Base-by-base conservation (phyloP, 1,284 basidiomycete species). In the Grifola frondosa region DNA sequence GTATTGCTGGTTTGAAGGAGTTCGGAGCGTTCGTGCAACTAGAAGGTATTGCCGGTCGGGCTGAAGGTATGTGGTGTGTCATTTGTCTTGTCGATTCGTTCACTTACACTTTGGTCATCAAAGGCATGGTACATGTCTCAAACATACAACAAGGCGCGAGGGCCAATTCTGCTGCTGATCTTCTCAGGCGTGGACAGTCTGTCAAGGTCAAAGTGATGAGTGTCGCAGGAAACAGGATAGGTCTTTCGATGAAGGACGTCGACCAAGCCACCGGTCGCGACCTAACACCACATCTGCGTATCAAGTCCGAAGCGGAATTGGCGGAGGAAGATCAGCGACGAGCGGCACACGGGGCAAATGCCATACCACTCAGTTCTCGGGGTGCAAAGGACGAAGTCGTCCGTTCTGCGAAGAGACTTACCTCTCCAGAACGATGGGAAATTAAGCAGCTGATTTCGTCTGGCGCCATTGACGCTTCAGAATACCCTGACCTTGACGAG, bases 371-470 rank as follows among this genome's bases (percentile, higher is more conserved):
- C 32, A 56, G 53, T 34, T 58, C 61, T 9, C 55, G 57, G 15
- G 75, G 75, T 13, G 70, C 70, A 44, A 77, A 78, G 37, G 76
- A 78, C 66, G 58, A 65, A 25, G 64, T 69, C 15, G 74, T 81
- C 13, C 75, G 88, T 17, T 89, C 88, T 13, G 91, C 92, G 2
- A 96, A 96, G 63, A 82, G 97, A 13, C 71, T 99, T 43, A 96
- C 96, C 1, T 95, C 91, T 20, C 97, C 97, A 0, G 97, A 99
- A 66, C 82, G 97, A 17, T 99, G 96, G 92, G 97, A 99, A 71
- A 91, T 99, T 66, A 97, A 98, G 65, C 97, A 99, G 65, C 81
- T 99, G 46, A 97, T 99, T 49, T 92, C 97, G 0, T 97, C 93
- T 30, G 97, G 97, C 35, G 90, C 86, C 5, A 81, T 97, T 34